These are phyloP conservation scores for Hymenoscyphus scutula DNA, from an alignment of 2,329 filamentous ascomycete species.

Conservation along the genomic window DNA sequence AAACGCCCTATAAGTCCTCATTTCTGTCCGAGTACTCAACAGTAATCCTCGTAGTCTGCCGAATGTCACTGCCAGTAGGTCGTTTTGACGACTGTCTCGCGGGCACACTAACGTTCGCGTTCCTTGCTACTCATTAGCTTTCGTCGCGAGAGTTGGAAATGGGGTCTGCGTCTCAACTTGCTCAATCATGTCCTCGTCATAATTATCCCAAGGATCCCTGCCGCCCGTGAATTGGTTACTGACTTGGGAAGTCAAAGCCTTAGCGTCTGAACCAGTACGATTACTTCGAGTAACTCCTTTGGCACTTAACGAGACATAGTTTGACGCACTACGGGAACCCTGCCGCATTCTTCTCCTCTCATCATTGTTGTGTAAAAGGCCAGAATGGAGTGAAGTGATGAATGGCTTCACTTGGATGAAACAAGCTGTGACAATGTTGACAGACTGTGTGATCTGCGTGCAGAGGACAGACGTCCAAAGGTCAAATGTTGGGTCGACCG, in stretches of 20 bases:
- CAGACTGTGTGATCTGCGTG: slow-evolving; percentile 6
- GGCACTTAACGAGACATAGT: slow-evolving; percentile 1
- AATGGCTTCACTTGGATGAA: slow-evolving; percentile 8
- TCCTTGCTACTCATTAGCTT: neutral
- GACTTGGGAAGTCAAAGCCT: neutral
- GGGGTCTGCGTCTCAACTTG: slow-evolving; percentile 1
- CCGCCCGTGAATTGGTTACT: slow-evolving; percentile 2
- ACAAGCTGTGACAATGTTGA: slow-evolving; percentile 7
- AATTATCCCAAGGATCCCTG: slow-evolving; percentile 6
- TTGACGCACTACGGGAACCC: neutral
- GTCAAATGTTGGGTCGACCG: slow-evolving; percentile 6
- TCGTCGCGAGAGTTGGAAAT: neutral
- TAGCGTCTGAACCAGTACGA: neutral
- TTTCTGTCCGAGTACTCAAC: slow-evolving; percentile 5
- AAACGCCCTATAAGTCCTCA: neutral
- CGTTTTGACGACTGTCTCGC: neutral
- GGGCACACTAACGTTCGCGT: neutral
- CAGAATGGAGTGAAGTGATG: slow-evolving; percentile 1
- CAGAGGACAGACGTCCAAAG: slow-evolving; percentile 8
- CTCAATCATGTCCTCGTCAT: neutral
- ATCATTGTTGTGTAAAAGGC: slow-evolving; percentile 8
- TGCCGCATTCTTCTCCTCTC: neutral
- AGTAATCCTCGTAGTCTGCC: slow-evolving; percentile 6
- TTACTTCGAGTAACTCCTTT: neutral
- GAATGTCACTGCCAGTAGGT: slow-evolving; percentile 1